Conservation (phyloP, 208 protist species). For the Crithidia fasciculata region DNA sequence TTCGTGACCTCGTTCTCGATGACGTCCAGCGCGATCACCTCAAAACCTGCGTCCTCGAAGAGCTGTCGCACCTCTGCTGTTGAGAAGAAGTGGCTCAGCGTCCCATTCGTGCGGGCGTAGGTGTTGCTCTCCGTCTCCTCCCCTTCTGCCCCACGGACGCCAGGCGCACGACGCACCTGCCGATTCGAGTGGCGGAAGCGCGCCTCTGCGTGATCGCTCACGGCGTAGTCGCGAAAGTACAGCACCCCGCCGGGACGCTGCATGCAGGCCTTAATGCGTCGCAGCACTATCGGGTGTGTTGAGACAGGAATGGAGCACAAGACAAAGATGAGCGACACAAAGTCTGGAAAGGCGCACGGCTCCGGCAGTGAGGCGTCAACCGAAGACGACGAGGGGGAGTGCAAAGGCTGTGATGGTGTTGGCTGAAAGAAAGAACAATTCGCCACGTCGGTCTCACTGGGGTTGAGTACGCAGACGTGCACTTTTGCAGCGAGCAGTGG, state of each 20-base stretch:
- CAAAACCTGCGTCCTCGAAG: conserved; percentile 63
- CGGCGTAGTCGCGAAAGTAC: conserved; percentile 92
- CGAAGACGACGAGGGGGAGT: not conserved
- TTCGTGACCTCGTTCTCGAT: conserved; percentile 84
- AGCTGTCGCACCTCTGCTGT: conserved; percentile 62
- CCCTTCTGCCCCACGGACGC: not conserved
- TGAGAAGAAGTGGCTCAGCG: conserved; percentile 89
- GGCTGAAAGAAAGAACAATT: conserved; percentile 35
- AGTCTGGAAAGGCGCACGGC: conserved; percentile 37
- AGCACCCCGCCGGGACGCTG: conserved; percentile 62
- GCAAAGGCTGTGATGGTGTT: not conserved
- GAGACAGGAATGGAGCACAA: conserved; percentile 90
- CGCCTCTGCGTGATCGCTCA: conserved; percentile 72
- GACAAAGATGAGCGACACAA: conserved; percentile 95
- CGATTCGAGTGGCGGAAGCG: conserved; percentile 58
- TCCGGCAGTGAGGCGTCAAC: not conserved
- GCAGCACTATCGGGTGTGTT: conserved; percentile 50
- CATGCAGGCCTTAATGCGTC: conserved; percentile 72
- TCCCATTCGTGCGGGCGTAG: conserved; percentile 85
- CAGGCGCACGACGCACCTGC: not conserved
- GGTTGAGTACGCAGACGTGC: conserved; percentile 60
- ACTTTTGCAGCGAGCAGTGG: conserved; percentile 51
- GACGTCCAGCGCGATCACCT: conserved; percentile 51
- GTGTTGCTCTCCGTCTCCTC: conserved; percentile 37
- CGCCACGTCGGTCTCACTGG: conserved; percentile 52